Evolutionary conservation across 192 early-diverging fungal species (phyloP).

Genomic region (Kappamyces sp.): DNA sequence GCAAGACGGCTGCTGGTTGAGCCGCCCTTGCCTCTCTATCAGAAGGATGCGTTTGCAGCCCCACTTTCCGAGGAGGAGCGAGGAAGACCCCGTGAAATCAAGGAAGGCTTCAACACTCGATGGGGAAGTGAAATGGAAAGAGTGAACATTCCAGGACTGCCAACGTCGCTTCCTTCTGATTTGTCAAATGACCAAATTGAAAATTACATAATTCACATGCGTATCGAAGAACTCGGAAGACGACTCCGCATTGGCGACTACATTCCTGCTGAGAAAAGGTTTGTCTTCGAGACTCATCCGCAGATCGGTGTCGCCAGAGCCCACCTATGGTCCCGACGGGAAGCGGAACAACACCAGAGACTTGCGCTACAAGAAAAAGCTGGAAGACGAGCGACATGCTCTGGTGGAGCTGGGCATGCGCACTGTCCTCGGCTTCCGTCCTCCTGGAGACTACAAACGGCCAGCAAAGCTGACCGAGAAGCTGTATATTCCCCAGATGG

Average conservation of each 20-base stretch:
- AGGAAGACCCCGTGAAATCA: too few relatives aligned
- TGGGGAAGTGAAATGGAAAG: conserved; percentile 79
- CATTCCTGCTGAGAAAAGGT: conserved; percentile 78
- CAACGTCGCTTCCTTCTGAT: conserved; percentile 69
- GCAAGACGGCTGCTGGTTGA: too few relatives aligned
- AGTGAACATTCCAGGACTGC: conserved; percentile 67
- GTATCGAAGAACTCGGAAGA: conserved; percentile 86
- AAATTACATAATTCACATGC: conserved; percentile 68
- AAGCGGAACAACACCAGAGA: conserved; percentile 96
- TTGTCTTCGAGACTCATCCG: conserved; percentile 1
- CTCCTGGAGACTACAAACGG: conserved; percentile 85
- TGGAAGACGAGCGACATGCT: conserved; percentile 88
- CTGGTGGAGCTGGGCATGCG: conserved; percentile 75
- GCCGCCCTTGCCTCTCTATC: too few relatives aligned
- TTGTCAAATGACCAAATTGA: conserved; percentile 78
- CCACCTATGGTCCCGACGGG: conserved; percentile 85
- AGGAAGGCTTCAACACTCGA: conserved; percentile 55
- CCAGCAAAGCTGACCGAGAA: conserved; percentile 83
- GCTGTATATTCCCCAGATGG: conserved; percentile 89
- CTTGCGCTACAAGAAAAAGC: conserved; percentile 76
- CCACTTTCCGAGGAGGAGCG: too few relatives aligned
- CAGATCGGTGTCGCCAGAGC: conserved; percentile 95
- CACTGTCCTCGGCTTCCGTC: conserved; percentile 73
- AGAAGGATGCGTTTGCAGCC: too few relatives aligned
- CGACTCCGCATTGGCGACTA: conserved; percentile 77